Evolutionary conservation across 106 monocot genomes (phyloP), one percentile per base, ranked within the genome.

Genomic region (Dendrobium nobile): DNA sequence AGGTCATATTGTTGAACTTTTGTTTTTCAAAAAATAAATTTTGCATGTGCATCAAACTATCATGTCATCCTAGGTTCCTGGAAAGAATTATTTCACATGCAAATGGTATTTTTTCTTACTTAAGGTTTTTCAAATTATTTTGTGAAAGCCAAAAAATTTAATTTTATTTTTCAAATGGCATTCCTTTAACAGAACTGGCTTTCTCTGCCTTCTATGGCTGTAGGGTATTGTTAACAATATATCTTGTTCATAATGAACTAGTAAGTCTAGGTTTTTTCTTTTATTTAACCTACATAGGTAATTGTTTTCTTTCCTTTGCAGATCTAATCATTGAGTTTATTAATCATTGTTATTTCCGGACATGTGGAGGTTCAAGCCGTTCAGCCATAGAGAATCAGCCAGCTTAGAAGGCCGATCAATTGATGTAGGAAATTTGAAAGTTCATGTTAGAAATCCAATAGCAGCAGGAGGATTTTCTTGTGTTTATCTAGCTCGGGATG

Each of bases 341-440:
- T 75, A 43, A 47, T n/a, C 51, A 44, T 68, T 72, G 37, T 27
- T 24, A 15, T 31, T 45, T 47, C 42, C 47, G 44, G 79, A 67
- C 79, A 92, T 92, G 92, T 89, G 85, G 85, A 87, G 78, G 79
- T 85, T 92, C 77, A 92, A 87, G 31, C 92, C 78, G 9, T 92
- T 92, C 77, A 85, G 77, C 24, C 81, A 80, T 1, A 88, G 85
- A 78, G 92, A 89, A 58, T 72, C 83, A 15, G 75, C 87, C 44
- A 85, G 85, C 31, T 77, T 92, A 37, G 92, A 89, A 86, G 92
- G 92, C 40, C 89, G 87, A 44, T 67, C 79, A 9, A 28, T 92
- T 17, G 87, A 89, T 77, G 81, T 92, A 33, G 87, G 92, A 47
- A 92, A 70, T 37, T 28, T 85, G 42, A 90, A 87, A 79, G 67